Conservation (phyloP, 106 monocot genomes). For the Xerophyta viscosa region DNA sequence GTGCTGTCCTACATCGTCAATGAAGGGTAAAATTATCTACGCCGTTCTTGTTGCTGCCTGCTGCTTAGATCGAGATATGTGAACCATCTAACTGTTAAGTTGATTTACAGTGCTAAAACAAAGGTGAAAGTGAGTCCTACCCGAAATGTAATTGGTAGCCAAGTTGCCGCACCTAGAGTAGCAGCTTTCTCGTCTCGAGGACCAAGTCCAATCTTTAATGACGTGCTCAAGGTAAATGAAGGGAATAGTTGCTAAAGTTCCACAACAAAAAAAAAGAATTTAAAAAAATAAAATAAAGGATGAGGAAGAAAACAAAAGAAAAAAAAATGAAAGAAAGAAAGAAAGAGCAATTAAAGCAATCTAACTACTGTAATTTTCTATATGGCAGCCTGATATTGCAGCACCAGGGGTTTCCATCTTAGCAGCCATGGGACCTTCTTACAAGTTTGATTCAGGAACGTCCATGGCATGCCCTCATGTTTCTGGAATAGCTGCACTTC, state of each 20-base stretch:
- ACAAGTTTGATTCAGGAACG: slow-evolving; percentile 8
- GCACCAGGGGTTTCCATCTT: slow-evolving; percentile 1
- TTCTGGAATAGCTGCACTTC: neutral
- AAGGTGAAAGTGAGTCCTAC: neutral
- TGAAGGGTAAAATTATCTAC: neutral
- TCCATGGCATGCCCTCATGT: slow-evolving; percentile 12
- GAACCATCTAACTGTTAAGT: neutral
- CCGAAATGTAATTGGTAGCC: neutral
- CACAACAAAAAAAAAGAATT: no score
- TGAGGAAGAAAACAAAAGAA: no score
- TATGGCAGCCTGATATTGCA: slow-evolving; percentile 5
- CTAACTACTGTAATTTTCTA: no score
- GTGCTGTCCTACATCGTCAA: neutral
- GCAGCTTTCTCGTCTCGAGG: slow-evolving; percentile 4
- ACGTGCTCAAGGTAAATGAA: neutral
- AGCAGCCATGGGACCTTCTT: no score
- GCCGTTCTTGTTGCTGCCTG: neutral
- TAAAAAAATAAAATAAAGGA: no score
- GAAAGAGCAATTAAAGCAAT: no score
- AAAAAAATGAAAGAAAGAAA: no score
- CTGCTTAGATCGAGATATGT: neutral
- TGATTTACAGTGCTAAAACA: neutral
- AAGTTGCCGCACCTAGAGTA: neutral
- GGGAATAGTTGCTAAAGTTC: no score
- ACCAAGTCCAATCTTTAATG: neutral